These are phyloP conservation scores for Onygenales sp. DNA, from an alignment of 2,329 filamentous ascomycete species.

Conservation along the genomic window DNA sequence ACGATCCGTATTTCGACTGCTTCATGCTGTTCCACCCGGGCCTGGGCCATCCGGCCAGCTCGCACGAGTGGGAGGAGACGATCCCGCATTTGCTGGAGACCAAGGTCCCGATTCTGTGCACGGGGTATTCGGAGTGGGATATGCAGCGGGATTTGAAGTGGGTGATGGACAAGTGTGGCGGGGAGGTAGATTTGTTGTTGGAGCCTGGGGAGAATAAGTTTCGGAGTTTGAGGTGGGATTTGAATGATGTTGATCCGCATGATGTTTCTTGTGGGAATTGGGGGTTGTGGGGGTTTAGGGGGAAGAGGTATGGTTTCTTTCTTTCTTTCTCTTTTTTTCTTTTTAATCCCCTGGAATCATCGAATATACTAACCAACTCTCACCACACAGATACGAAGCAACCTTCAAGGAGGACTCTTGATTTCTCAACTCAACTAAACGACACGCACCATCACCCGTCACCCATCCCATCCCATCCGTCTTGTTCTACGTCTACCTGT, in stretches of 20 bases:
- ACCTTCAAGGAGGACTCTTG: conserved; percentile 21
- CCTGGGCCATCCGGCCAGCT: conserved; percentile 83
- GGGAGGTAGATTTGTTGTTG: conserved; percentile 86
- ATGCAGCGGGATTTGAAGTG: conserved; percentile 88
- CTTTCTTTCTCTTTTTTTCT: background rate
- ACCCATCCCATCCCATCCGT: too few species aligned
- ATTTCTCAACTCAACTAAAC: too few species aligned
- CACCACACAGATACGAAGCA: conserved; percentile 27
- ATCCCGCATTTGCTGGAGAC: conserved; percentile 85
- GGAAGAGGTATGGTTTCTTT: conserved; percentile 64
- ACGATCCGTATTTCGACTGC: conserved; percentile 96
- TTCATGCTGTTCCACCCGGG: conserved; percentile 97
- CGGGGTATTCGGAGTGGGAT: conserved; percentile 91
- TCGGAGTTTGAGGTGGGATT: conserved; percentile 87
- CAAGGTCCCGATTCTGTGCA: conserved; percentile 88
- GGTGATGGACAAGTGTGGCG: conserved; percentile 73
- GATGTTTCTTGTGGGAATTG: conserved; percentile 94
- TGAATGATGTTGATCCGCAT: conserved; percentile 90
- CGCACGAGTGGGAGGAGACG: conserved; percentile 89
- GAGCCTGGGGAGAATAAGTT: conserved; percentile 92
- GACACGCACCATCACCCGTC: too few species aligned
- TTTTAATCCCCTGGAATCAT: background rate
- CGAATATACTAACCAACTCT: conserved; percentile 4
- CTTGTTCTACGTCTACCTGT: too few species aligned
- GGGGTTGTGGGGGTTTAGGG: conserved; percentile 94